Conservation (phyloP, 2,329 filamentous ascomycete species). For the Ophiostoma tasmaniense region DNA sequence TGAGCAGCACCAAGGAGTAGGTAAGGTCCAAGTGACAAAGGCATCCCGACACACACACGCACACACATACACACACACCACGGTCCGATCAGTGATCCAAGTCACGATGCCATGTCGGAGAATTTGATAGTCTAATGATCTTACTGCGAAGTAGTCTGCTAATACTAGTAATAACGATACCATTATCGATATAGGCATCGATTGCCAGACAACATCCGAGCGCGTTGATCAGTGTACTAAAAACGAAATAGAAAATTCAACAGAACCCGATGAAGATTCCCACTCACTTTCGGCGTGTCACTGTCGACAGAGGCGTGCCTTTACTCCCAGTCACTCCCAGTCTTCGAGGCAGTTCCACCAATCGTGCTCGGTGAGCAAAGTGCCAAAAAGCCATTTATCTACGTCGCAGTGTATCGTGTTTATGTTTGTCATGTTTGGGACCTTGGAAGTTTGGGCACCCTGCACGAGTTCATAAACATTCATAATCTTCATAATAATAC, state of each 20-base stretch:
- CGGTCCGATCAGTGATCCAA: background rate
- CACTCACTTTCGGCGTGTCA: background rate
- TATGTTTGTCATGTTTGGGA: background rate
- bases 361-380: conserved; percentile 1
- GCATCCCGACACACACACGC: too few relatives aligned
- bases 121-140: background rate
- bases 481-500: background rate
- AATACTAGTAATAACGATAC: background rate
- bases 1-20: background rate
- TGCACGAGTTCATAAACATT: background rate
- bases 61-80: background rate
- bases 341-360: background rate
- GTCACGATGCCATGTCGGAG: background rate
- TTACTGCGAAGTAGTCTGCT: too few relatives aligned
- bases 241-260: background rate
- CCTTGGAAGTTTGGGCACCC: too few relatives aligned
- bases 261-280: background rate
- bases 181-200: background rate
- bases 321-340: background rate
- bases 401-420: background rate
- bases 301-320: background rate
- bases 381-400: background rate
- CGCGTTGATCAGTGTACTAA: background rate
- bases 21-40: background rate
- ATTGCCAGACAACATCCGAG: background rate